These are phyloP conservation scores for Naganishia sp. DNA, from an alignment of 1,284 basidiomycete species.

Conservation along the genomic window DNA sequence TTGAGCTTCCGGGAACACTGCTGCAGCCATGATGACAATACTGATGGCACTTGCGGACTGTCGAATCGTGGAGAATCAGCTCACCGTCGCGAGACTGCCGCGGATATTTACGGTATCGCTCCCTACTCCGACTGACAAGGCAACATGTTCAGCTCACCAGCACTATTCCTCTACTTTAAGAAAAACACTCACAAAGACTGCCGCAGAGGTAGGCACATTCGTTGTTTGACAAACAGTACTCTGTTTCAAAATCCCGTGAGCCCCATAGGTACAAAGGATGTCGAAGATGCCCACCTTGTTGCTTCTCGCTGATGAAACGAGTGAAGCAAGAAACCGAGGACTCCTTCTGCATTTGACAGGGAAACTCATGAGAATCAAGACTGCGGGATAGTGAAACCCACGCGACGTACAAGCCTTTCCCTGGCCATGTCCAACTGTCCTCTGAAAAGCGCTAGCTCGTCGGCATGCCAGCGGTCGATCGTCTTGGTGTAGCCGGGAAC, in stretches of 20 bases:
- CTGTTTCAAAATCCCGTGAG: background rate
- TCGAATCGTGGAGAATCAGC: conserved; percentile 30
- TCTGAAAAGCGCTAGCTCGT: conserved; percentile 63
- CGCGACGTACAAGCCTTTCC: conserved; percentile 54
- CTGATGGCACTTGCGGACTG: conserved; percentile 63
- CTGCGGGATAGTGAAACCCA: too few relatives aligned
- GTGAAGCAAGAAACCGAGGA: conserved; percentile 19
- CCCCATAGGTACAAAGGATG: background rate
- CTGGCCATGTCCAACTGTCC: conserved; percentile 58
- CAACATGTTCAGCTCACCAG: background rate
- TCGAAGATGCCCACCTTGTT: conserved; percentile 4
- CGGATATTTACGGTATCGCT: conserved; percentile 7
- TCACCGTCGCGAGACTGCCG: background rate
- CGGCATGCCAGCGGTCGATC: conserved; percentile 59
- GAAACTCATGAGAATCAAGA: background rate
- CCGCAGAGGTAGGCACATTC: conserved; percentile 27
- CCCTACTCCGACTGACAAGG: conserved; percentile 6
- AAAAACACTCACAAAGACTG: conserved; percentile 4
- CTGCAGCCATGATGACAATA: conserved; percentile 64
- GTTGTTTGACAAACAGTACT: conserved; percentile 19
- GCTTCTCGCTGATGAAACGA: conserved; percentile 21
- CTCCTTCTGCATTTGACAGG: background rate
- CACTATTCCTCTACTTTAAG: background rate
- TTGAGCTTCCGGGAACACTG: conserved; percentile 62
- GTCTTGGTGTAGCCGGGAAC: conserved; percentile 63